These are phyloP conservation scores for Peniophora sp. DNA, from an alignment of 1,284 basidiomycete genomes.

Conservation along the genomic window DNA sequence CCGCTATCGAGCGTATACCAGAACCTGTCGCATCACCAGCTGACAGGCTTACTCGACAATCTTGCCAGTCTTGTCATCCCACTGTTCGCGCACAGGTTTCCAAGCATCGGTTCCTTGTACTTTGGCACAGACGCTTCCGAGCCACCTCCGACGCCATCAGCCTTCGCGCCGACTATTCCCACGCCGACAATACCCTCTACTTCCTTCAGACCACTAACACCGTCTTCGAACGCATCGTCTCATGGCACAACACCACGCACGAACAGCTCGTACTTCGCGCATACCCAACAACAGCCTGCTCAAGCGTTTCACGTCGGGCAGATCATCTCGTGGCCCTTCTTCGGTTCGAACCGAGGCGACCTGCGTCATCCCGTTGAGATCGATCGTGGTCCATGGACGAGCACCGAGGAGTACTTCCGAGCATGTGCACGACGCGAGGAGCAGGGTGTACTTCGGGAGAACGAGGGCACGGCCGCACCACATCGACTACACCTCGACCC, in stretches of 20 bases:
- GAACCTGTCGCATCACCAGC: conserved; percentile 50
- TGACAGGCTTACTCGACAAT: conserved; percentile 57
- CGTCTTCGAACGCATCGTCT: conserved; percentile 10
- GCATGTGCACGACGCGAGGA: conserved; percentile 65
- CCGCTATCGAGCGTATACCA: conserved; percentile 63
- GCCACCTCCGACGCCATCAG: conserved; percentile 8
- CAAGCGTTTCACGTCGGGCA: conserved; percentile 58
- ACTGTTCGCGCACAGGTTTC: conserved; percentile 68
- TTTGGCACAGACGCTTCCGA: conserved; percentile 34
- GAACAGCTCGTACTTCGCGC: background rate
- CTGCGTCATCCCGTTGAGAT: conserved; percentile 59
- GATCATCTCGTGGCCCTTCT: conserved; percentile 83
- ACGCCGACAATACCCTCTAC: conserved; percentile 12
- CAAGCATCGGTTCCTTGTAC: conserved; percentile 66
- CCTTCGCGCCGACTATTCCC: conserved; percentile 9
- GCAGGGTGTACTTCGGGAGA: conserved; percentile 58
- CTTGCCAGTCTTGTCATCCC: conserved; percentile 59
- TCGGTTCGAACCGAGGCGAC: conserved; percentile 71
- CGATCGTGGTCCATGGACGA: conserved; percentile 67
- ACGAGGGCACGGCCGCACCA: conserved; percentile 64
- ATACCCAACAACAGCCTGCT: conserved; percentile 1
- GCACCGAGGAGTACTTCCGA: conserved; percentile 46
- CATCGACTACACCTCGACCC: conserved; percentile 73
- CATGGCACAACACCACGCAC: background rate
- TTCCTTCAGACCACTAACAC: conserved; percentile 21